Percentiles rank a stretch among this genome's conserved stretches.
phyloP scores from a whole-genome alignment of 2,329 filamentous ascomycete species.

The Colletotrichum navitas region DNA sequence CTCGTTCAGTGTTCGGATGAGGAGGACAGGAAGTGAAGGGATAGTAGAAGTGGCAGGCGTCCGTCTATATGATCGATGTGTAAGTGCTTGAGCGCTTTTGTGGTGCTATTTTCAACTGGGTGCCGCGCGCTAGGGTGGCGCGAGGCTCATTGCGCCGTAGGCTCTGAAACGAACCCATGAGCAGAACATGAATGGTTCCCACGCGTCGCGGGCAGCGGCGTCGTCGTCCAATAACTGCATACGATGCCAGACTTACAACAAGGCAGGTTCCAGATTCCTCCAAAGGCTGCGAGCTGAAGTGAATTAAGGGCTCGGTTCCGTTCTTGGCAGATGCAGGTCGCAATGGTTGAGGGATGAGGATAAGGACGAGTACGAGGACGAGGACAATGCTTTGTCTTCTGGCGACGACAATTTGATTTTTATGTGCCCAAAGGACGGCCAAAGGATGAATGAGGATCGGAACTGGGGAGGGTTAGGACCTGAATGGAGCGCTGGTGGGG shows the following conservation, averaged over 20 bases:
- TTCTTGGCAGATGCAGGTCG: constrained; percentile 34
- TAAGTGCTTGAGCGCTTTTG: constrained; percentile 29
- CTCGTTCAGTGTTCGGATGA: background rate
- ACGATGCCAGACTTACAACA: constrained; percentile 31
- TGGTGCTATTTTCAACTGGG: constrained; percentile 36
- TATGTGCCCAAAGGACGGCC: constrained; percentile 18
- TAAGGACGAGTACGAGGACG: background rate
- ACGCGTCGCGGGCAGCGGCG: constrained; percentile 6
- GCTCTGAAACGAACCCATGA: constrained; percentile 38
- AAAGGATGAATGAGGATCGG: constrained; percentile 18
- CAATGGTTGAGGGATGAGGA: constrained; percentile 26
- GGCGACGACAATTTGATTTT: background rate
- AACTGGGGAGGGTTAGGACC: constrained; percentile 10
- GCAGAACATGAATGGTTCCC: constrained; percentile 20
- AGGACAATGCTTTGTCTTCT: constrained; percentile 32
- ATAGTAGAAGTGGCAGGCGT: background rate
- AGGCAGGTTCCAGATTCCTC: constrained; percentile 5
- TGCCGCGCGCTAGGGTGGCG: constrained; percentile 39
- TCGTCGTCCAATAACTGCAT: constrained; percentile 21
- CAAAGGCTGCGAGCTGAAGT: constrained; percentile 15
- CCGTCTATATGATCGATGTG: constrained; percentile 28
- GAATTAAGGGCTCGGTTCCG: constrained; percentile 6
- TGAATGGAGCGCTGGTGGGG: constrained; percentile 17
- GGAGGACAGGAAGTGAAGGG: constrained; percentile 7
- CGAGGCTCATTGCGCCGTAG: constrained; percentile 35